A percentile compares a stretch with the other conserved stretches of the same genome.
These are phyloP conservation scores for Fusarium sp. DNA, from an alignment of 2,329 filamentous ascomycete genomes.

Conservation along the genomic window DNA sequence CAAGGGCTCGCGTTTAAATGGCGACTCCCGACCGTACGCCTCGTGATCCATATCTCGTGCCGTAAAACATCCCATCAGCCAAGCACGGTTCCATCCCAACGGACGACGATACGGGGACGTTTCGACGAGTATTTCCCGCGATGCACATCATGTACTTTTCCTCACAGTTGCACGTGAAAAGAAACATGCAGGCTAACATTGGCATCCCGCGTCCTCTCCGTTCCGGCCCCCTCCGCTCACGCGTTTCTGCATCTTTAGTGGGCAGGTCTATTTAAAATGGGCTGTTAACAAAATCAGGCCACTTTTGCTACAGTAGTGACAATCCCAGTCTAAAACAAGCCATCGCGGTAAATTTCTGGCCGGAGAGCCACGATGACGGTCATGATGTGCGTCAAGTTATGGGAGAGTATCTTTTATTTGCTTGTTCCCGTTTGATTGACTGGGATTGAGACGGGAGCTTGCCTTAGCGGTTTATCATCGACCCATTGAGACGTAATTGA, in stretches of 20 bases:
- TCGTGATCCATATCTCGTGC: conserved; percentile 8
- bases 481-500: conserved; percentile 2
- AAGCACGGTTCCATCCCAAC: conserved; percentile 19
- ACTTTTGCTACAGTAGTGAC: conserved; percentile 27
- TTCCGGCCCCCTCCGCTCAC: conserved; percentile 45
- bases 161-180: fast-evolving
- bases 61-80: conserved; percentile 32
- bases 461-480: conserved; percentile 11
- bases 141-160: conserved; percentile 10
- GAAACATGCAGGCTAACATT: conserved; percentile 22
- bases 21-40: conserved; percentile 21
- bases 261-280: conserved; percentile 36
- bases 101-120: conserved; percentile 24
- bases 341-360: neutral
- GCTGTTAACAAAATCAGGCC: conserved; percentile 43
- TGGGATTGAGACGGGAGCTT: conserved; percentile 9
- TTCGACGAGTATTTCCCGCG: conserved; percentile 44
- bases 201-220: conserved; percentile 17
- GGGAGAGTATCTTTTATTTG: no score
- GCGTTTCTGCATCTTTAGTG: conserved; percentile 35
- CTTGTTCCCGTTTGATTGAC: conserved; percentile 1
- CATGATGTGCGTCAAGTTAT: conserved; percentile 11
- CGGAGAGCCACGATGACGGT: neutral
- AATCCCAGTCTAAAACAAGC: neutral
- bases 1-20: conserved; percentile 11